Evolutionary conservation across 441 rosid species (phyloP).

Genomic region (Euphorbia schlechtendalii): DNA sequence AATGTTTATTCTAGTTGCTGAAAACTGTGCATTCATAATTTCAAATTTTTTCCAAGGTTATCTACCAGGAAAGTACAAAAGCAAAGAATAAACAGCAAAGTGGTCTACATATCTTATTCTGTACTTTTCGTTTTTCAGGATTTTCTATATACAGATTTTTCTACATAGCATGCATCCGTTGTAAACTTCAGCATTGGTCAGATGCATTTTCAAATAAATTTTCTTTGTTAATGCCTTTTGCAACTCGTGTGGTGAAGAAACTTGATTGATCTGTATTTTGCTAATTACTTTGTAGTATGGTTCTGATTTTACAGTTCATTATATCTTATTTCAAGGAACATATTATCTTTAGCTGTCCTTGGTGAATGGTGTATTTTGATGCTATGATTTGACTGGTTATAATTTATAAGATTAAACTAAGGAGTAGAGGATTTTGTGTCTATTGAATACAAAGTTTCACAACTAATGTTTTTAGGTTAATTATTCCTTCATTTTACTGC

Average conservation of each 20-base stretch:
- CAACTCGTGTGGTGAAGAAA: not conserved
- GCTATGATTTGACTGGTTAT: not conserved
- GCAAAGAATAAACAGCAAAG: too few relatives aligned
- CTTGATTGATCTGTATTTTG: constrained; percentile 1
- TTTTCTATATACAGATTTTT: not conserved
- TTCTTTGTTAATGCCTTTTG: not conserved
- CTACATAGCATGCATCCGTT: not conserved
- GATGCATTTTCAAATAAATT: constrained; percentile 5
- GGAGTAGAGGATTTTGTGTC: too few relatives aligned
- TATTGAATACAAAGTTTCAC: too few relatives aligned
- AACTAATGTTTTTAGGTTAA: too few relatives aligned
- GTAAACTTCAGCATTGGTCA: not conserved
- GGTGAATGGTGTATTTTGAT: not conserved
- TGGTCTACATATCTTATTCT: too few relatives aligned
- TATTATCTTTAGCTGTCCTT: not conserved
- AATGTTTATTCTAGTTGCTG: not conserved
- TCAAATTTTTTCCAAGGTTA: not conserved
- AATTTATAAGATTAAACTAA: too few relatives aligned
- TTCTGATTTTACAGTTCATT: not conserved
- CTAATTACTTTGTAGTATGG: not conserved
- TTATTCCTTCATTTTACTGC: not conserved
- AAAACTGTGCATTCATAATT: not conserved
- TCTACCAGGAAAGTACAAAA: not conserved
- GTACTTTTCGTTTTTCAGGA: too few relatives aligned
- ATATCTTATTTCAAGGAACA: not conserved